Conservation (phyloP, 2,329 filamentous ascomycete genomes). For the Colletotrichum phormii region DNA sequence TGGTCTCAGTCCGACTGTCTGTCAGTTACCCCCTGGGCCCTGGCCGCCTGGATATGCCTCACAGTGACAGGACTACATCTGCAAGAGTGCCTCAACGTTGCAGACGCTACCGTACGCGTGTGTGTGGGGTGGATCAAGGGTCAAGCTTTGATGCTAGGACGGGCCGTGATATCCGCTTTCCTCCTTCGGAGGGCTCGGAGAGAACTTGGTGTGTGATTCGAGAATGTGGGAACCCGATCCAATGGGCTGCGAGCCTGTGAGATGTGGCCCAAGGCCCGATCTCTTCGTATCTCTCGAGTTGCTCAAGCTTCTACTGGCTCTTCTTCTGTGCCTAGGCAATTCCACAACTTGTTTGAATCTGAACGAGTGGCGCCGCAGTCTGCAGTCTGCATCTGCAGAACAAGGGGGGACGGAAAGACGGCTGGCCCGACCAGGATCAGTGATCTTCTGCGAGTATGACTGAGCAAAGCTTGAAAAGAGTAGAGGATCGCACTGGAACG, state of each 20-base stretch:
- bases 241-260: not conserved
- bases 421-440: not conserved
- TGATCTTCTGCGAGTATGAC: not conserved
- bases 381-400: not conserved
- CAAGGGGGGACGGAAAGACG: not conserved
- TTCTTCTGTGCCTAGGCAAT: not conserved
- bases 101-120: not conserved
- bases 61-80: not conserved
- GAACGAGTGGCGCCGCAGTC: not conserved
- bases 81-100: not conserved
- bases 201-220: not conserved
- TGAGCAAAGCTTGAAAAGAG: not conserved
- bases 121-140: slow-evolving; percentile 16
- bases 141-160: slow-evolving; percentile 35
- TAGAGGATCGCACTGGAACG: not conserved
- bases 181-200: slow-evolving; percentile 27
- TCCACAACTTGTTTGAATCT: slow-evolving; percentile 6
- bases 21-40: not conserved
- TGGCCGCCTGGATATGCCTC: not conserved
- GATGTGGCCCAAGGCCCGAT: not conserved
- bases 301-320: not conserved
- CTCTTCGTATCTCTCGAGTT: not conserved
- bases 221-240: not conserved
- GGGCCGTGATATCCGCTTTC: slow-evolving; percentile 23
- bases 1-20: not conserved